phyloP scores from a whole-genome alignment of 1,284 basidiomycete species.

The Pseudozyma flocculosa region DNA sequence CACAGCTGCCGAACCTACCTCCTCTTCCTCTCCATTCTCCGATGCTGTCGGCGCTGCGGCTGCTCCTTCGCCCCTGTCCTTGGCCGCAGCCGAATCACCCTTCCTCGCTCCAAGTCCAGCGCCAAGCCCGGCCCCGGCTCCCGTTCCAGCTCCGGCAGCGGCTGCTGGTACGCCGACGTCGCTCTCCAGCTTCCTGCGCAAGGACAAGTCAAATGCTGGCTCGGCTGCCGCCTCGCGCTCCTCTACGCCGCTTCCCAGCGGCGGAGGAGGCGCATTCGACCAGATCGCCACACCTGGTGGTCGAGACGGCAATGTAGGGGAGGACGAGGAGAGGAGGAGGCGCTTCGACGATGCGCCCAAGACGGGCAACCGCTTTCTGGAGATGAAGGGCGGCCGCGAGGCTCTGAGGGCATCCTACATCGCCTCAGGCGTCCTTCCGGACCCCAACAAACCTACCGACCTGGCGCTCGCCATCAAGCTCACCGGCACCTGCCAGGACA shows the following conservation, averaged over 20 bases:
- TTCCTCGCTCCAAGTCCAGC: not conserved
- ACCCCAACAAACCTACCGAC: constrained; percentile 73
- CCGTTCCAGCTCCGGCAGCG: not conserved
- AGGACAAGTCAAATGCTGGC: constrained; percentile 10
- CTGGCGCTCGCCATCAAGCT: constrained; percentile 86
- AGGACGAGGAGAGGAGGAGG: constrained; percentile 37
- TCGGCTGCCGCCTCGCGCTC: constrained; percentile 5
- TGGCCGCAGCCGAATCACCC: not conserved
- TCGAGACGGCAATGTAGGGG: constrained; percentile 7
- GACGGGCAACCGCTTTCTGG: constrained; percentile 37
- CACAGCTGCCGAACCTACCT: not conserved
- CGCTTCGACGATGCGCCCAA: constrained; percentile 38
- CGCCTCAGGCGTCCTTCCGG: constrained; percentile 79
- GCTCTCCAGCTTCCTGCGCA: constrained; percentile 19
- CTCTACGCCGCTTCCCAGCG: constrained; percentile 7
- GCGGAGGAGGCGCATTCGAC: not conserved
- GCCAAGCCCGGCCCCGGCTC: not conserved
- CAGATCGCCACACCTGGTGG: not conserved
- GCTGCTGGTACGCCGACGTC: not conserved
- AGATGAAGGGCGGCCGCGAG: constrained; percentile 34
- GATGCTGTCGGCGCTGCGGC: not conserved
- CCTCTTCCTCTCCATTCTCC: not conserved
- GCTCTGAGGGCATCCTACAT: constrained; percentile 73
- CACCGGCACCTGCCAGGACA: constrained; percentile 83
- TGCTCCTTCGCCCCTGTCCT: not conserved